Conservation (phyloP, 352 stramenopile genomes). For the Peronospora belbahrii region DNA sequence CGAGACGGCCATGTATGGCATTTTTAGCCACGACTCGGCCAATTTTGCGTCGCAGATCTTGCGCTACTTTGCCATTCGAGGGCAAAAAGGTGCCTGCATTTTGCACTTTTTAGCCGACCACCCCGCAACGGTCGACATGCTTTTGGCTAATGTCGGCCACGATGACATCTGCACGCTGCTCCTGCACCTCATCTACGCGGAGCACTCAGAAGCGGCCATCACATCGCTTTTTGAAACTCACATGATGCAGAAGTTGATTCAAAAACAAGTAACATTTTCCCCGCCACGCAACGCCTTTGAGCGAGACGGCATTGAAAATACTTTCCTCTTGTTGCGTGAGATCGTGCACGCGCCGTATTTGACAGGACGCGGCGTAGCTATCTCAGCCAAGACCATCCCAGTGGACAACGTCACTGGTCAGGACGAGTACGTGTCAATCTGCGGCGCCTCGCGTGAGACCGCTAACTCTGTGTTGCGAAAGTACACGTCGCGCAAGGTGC, state of each 20-base stretch:
- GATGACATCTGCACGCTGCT: slow-evolving; percentile 74
- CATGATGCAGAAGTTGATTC: slow-evolving; percentile 69
- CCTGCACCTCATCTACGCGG: slow-evolving; percentile 76
- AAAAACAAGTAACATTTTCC: slow-evolving; percentile 67
- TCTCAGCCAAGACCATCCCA: slow-evolving; percentile 82
- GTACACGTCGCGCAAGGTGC: slow-evolving; percentile 83
- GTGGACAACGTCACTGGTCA: slow-evolving; percentile 81
- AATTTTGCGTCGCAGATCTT: slow-evolving; percentile 78
- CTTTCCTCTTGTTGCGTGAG: slow-evolving; percentile 67
- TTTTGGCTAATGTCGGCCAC: slow-evolving; percentile 74
- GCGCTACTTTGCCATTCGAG: slow-evolving; percentile 71
- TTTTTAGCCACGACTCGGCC: slow-evolving; percentile 70
- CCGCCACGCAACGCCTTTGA: slow-evolving; percentile 66
- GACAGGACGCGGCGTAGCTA: slow-evolving; percentile 66
- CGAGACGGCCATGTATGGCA: slow-evolving; percentile 43
- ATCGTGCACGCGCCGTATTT: slow-evolving; percentile 82
- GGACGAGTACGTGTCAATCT: slow-evolving; percentile 85
- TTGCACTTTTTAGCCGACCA: slow-evolving; percentile 58
- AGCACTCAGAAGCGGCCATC: slow-evolving; percentile 74
- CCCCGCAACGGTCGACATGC: slow-evolving; percentile 50
- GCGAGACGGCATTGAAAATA: slow-evolving; percentile 75
- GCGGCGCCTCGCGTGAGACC: slow-evolving; percentile 70
- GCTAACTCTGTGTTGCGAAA: slow-evolving; percentile 77
- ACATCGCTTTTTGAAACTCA: slow-evolving; percentile 59
- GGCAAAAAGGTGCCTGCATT: slow-evolving; percentile 72